Base-by-base conservation (phyloP, 495 filamentous ascomycete genomes). In the Ascobolus immersus region DNA sequence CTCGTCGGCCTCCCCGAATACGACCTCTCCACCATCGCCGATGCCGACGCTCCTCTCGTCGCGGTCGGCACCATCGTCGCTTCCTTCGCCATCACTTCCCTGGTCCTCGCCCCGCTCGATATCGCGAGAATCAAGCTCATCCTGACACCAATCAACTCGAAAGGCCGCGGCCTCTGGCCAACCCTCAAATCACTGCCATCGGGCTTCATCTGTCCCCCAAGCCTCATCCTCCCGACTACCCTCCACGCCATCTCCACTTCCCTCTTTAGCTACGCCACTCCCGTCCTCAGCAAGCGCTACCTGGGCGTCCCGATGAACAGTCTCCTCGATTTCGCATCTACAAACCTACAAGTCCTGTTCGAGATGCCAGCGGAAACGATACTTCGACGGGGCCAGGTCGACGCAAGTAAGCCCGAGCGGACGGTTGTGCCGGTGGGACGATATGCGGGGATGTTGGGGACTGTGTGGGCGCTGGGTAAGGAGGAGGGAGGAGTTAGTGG, bases 361-460 rank as follows among this genome's bases (percentile, higher is more conserved):
- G 74, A 77, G 39, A 64, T 93, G 9, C 86, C 86, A 0, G 60
- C 93, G 12, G 86, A 96, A 47, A 93, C 84, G 3, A 75, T 92
- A 7, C 64, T 93, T 4, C 69, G 86, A 9, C 63, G 86, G 33
- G 84, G 76, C 1, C 86, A 94, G 51, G 71, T 82, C 31, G 60
- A 66, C 5, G 70, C 76, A 10, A 43, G 49, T 37, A 54, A 54
- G 15, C 53, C 49, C 5, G 39, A 43, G 38, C 66, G 73, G 42
- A 80, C 75, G 0, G 67, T 90, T 17, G 71, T 94, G 0, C 62
- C 65, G 2, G 50, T 69, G 0, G 77, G 73, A 0, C 63, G 67
- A 0, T 96, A 90, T 53, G 61, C 64, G 12, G 86, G 86, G 4
- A 56, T 91, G 3, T 48, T 82, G 14, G 73, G 77, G 0, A 92